A percentile compares a stretch with the other conserved stretches of the same genome.
Evolutionary conservation across 331 rosid genomes (phyloP).

Genomic region (Rosa hybrid): DNA sequence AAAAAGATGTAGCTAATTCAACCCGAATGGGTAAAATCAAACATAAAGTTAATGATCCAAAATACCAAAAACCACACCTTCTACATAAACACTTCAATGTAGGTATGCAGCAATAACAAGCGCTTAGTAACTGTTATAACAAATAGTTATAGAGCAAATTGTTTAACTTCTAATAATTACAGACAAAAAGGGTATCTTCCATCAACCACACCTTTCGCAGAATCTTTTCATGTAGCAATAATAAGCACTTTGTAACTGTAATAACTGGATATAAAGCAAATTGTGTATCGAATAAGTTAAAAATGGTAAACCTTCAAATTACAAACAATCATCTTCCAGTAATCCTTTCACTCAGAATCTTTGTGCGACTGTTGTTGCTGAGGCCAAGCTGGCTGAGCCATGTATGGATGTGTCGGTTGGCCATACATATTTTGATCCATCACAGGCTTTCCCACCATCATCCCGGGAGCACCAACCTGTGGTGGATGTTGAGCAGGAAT

Average conservation of each 20-base stretch:
- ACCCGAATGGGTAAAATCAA: background rate
- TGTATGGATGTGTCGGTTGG: conserved; percentile 34
- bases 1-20: background rate
- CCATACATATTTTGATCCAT: conserved; percentile 40
- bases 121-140: conserved; percentile 4
- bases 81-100: background rate
- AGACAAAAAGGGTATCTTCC: background rate
- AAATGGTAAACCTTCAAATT: conserved; percentile 11
- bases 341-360: conserved; percentile 40
- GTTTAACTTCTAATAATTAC: conserved; percentile 7
- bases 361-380: conserved; percentile 37
- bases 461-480: conserved; percentile 42
- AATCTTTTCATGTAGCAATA: conserved; percentile 2
- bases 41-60: background rate
- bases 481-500: conserved; percentile 47
- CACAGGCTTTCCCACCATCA: conserved; percentile 47
- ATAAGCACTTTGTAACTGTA: conserved; percentile 13
- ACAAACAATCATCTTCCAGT: conserved; percentile 11
- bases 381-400: conserved; percentile 37
- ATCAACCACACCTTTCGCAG: background rate
- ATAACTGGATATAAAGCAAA: conserved; percentile 20
- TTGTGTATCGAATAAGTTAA: conserved; percentile 3
- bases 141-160: conserved; percentile 20
- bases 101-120: conserved; percentile 14
- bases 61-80: background rate